Base-by-base conservation (phyloP, 306 rosid species). In the Citrullus colocynthis region DNA sequence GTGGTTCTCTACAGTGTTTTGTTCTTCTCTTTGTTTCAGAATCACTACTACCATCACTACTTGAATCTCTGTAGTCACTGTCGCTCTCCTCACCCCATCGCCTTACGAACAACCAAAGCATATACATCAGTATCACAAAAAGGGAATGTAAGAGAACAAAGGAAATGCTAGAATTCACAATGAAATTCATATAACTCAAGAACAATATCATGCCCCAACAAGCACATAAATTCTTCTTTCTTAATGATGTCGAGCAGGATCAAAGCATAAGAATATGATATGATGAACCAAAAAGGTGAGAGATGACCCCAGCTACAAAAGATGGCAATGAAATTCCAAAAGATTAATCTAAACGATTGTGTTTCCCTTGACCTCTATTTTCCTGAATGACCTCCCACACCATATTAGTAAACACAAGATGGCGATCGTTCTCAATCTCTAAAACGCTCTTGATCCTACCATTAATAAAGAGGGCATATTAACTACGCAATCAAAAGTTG, bases 31-130 rank as follows among this genome's bases (percentile, higher is more conserved):
- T 87, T 65, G 83, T 75, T 63, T 82, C 86, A 75, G 84, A 78
- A 52, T 86, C 85, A 59, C 86, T 81, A 77, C 91, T 80, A 74
- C 85, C 88, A 77, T 66, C 85, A 58, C 87, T 78, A 60, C 88
- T 81, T 85, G 87, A 79, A 86, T 83, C 89, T 79, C 87, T 78
- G 37, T 85, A 79, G 79, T 67, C 87, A 4, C 82, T 80, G 63
- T 83, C 88, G 77, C 84, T 85, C 32, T 85, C 87, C 44, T 83
- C 90, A 16, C 61, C 66, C 72, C 80, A 78, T 75, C 66, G 83
- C 81, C 88, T 88, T 82, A 9, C 77, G 82, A 11, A 84, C 44
- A 74, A 52, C 61, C 77, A 74, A 74, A 74, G 28, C 48, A 32
- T 74, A 51, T 9, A 13, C 59, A 52, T 49, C 45, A 74, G 39